Evolutionary conservation across 139 green algal genomes (phyloP), one percentile per base, ranked within the genome.

Genomic region (Chlamydomonas incerta): DNA sequence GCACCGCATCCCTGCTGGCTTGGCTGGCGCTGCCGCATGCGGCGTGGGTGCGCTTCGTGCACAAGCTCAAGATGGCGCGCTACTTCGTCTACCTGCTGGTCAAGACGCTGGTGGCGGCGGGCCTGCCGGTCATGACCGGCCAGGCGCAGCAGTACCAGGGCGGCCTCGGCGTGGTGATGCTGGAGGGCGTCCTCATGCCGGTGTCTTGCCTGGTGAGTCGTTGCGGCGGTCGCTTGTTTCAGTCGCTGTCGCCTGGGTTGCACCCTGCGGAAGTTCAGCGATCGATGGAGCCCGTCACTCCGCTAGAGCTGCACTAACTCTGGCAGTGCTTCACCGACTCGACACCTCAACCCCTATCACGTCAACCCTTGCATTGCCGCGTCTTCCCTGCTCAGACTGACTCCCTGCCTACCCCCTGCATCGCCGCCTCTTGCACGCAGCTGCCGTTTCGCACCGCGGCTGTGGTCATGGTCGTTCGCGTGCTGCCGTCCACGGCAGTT

Each of bases 171-270:
- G 65, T 80, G 50, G 28, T 80, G 72, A 50, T 80, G 9, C 72
- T 66, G 26, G 50, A 80, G 52, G 72, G 72, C 11, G 9, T 80
- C 47, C 50, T 80, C 37, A 50, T 80, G 50, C 72, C 72, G 72
- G 17, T 66, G 50, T 29, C 72, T 0, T 80, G 72, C 72, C 47
- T 80, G 72, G 72, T 80, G 52, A 29, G 72, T 50, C n/a, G n/a
- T n/a, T n/a, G n/a, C n/a, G n/a, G n/a, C n/a, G n/a, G n/a, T n/a
- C n/a, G n/a, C n/a, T n/a, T n/a, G n/a, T n/a, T n/a, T n/a, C n/a
- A n/a, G n/a, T n/a, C n/a, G n/a, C n/a, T n/a, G n/a, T n/a, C n/a
- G n/a, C n/a, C n/a, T n/a, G n/a, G n/a, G n/a, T n/a, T n/a, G n/a
- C n/a, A n/a, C n/a, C n/a, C n/a, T n/a, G n/a, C n/a, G n/a, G n/a